Conservation (phyloP, 257 asterid species). For the Parsonsia alboflavescens region DNA sequence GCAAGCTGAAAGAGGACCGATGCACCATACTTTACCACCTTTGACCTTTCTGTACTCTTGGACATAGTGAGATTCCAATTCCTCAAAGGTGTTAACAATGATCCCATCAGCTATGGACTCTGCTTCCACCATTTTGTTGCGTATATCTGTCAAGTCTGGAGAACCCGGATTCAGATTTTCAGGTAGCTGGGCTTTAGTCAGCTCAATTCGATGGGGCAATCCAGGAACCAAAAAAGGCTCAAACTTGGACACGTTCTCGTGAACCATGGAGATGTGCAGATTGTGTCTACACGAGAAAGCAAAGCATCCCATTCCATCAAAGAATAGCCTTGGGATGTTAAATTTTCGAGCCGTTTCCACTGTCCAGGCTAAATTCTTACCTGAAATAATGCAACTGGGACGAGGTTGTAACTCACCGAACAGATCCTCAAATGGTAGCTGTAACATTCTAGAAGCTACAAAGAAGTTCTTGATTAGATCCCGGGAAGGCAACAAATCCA, state of each 20-base stretch:
- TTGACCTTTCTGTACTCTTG: constrained; percentile 27
- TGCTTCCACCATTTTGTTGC: constrained; percentile 32
- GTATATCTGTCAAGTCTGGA: constrained; percentile 17
- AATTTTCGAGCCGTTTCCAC: constrained; percentile 24
- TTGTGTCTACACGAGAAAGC: constrained; percentile 26
- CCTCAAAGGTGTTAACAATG: constrained; percentile 48
- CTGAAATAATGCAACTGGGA: constrained; percentile 39
- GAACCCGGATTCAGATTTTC: constrained; percentile 30
- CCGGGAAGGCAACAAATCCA: constrained; percentile 39
- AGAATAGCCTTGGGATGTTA: constrained; percentile 32
- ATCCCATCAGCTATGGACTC: constrained; percentile 34
- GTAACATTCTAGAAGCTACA: constrained; percentile 29
- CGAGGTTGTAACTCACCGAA: constrained; percentile 23
- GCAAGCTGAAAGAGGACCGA: constrained; percentile 58
- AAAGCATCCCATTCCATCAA: constrained; percentile 51
- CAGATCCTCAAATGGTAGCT: constrained; percentile 25
- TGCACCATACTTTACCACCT: constrained; percentile 50
- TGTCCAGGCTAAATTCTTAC: constrained; percentile 37
- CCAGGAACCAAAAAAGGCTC: constrained; percentile 37
- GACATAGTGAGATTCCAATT: constrained; percentile 36
- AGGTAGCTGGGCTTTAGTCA: constrained; percentile 37
- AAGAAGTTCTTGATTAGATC: constrained; percentile 26
- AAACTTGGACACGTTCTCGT: constrained; percentile 12
- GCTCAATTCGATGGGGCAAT: constrained; percentile 29
- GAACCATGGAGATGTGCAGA: constrained; percentile 22